Evolutionary conservation across 768 basidiomycete species (phyloP), one percentile per base, ranked within the genome.

Genomic region (Leccinum disarticulatum): DNA sequence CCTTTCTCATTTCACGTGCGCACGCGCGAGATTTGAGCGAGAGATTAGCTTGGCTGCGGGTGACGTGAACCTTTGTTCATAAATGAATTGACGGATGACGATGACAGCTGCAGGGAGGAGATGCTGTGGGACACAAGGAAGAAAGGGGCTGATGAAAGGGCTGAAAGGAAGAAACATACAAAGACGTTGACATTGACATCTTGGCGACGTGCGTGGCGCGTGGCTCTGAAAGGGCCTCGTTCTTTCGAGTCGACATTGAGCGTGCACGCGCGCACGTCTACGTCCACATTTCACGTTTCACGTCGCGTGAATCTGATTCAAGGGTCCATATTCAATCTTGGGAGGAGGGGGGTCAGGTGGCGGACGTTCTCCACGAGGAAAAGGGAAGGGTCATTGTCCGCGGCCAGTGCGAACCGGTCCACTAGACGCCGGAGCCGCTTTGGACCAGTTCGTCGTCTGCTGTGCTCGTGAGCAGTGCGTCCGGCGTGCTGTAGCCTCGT

Each of bases 231-330:
- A 19, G 43, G 43, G 19, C 43, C 43, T 10, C 33, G 17, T 55
- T 55, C 54, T 17, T 47, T 46, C 43, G 19, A 46, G 43, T 46
- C 19, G 9, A 60, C 38, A 33, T 56, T 33, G 9, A 11, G 17
- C 61, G 30, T 49, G 52, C 61, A 52, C 36, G 48, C 27, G 19
- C 55, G 7, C 14, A 30, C 52, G 43, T 46, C 43, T 11, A 46
- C 19, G 19, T 46, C 43, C 19, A 46, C 10, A 46, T 19, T 46
- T 46, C 43, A 46, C 43, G 43, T 46, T 46, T 19, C 60, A 64
- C 61, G 59, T 59, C 70, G 66, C 68, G 66, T 57, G 59, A 61
- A 69, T 68, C 63, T 33, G 59, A 68, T 62, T 69, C 61, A 56
- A 64, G 63, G 68, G 65, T 52, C 48, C 36, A 25, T 56, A 62